Percentiles rank a stretch among this genome's conserved stretches.
These are phyloP conservation scores for Agastache rugosa DNA, from an alignment of 257 asterid species.

Conservation along the genomic window DNA sequence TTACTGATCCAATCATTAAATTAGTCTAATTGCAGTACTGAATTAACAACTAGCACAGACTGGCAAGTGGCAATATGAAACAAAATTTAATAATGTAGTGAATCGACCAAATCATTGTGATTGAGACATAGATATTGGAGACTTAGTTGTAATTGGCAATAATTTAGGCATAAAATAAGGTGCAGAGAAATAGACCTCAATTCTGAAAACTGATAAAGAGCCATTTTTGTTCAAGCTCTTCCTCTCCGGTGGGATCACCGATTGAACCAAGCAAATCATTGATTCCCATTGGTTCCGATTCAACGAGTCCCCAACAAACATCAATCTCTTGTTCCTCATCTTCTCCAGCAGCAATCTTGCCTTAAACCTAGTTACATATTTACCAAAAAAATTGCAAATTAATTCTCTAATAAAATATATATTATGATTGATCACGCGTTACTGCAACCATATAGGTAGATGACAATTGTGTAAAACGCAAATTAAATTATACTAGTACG, in stretches of 20 bases:
- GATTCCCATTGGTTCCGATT: constrained; percentile 96
- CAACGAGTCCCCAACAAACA: constrained; percentile 91
- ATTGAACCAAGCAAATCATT: constrained; percentile 83
- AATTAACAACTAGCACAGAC: neutral
- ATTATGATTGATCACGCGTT: too few species aligned
- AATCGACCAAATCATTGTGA: constrained; percentile 5
- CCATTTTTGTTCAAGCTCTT: constrained; percentile 74
- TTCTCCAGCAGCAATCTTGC: constrained; percentile 70
- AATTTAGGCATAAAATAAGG: neutral
- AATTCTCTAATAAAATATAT: neutral
- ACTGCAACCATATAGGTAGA: too few species aligned
- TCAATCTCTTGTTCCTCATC: constrained; percentile 81
- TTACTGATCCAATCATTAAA: constrained; percentile 3
- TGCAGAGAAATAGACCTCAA: constrained; percentile 52
- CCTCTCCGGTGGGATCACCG: constrained; percentile 55
- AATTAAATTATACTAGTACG: too few species aligned
- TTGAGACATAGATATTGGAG: neutral
- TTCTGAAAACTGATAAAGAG: constrained; percentile 69
- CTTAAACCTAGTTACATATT: constrained; percentile 53
- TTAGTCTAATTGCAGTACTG: neutral
- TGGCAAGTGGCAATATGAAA: neutral
- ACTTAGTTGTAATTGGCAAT: neutral
- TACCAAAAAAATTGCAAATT: neutral
- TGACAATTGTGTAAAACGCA: too few species aligned
- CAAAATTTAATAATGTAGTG: constrained; percentile 17